Evolutionary conservation across 139 green algal genomes (phyloP).

Genomic region (Chlamydomonas incerta): DNA sequence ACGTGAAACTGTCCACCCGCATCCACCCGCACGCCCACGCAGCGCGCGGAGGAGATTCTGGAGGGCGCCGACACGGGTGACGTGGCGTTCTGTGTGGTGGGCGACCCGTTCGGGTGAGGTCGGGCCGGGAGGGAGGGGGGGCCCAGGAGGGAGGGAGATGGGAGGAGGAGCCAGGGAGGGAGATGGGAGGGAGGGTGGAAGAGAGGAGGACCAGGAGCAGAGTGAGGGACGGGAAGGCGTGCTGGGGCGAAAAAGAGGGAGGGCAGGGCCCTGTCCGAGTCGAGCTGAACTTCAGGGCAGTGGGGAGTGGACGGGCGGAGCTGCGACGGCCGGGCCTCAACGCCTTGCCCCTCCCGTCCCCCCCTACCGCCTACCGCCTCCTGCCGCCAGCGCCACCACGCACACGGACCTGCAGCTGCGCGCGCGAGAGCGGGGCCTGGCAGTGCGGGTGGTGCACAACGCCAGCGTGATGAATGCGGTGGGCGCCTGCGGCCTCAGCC

Average conservation of each 20-base stretch:
- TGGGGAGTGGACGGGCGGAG: too few species aligned
- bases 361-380: not conserved
- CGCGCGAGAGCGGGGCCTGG: constrained; percentile 78
- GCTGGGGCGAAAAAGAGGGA: too few species aligned
- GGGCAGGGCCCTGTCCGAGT: too few species aligned
- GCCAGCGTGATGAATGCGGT: constrained; percentile 97
- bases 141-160: too few species aligned
- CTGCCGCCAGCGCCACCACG: constrained; percentile 86
- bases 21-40: not conserved
- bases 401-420: constrained; percentile 95
- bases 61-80: constrained; percentile 78
- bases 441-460: constrained; percentile 95
- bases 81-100: constrained; percentile 98
- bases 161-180: too few species aligned
- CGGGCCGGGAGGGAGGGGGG: too few species aligned
- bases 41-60: constrained; percentile 89
- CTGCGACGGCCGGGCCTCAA: too few species aligned
- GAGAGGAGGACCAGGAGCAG: too few species aligned
- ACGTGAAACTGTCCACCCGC: too few species aligned
- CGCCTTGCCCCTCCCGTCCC: not conserved
- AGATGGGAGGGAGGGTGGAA: too few species aligned
- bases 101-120: constrained; percentile 95
- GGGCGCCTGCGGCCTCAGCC: constrained; percentile 92
- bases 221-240: too few species aligned
- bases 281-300: too few species aligned